Evolutionary conservation across 1,139 yeast species (phyloP).

Genomic region (Magnusiomyces fungicola): DNA sequence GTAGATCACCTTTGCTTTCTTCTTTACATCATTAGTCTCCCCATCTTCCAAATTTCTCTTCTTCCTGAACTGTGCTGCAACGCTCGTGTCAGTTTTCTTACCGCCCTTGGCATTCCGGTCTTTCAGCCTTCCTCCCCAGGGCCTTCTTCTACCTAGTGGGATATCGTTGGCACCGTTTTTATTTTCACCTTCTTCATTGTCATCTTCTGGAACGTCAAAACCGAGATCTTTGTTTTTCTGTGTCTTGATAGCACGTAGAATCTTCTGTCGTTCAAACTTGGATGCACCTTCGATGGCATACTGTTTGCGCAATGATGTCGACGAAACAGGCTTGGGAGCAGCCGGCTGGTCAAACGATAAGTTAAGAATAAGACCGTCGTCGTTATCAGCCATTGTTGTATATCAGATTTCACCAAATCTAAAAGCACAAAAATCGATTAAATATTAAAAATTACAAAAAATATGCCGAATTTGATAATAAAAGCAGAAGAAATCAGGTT

Average conservation of each 20-base stretch:
- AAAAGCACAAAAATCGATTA: too few relatives aligned
- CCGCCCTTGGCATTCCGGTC: constrained; percentile 9
- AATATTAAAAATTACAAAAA: too few relatives aligned
- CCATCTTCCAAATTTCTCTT: constrained; percentile 8
- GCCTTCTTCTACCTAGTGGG: constrained; percentile 1
- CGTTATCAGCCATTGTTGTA: constrained; percentile 8
- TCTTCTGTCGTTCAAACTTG: constrained; percentile 15
- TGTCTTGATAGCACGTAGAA: constrained; percentile 14
- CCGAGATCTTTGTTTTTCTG: constrained; percentile 12
- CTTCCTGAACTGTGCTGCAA: constrained; percentile 13
- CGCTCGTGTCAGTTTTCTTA: constrained; percentile 6
- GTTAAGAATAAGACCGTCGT: constrained; percentile 16
- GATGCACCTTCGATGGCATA: constrained; percentile 14
- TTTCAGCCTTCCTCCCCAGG: background rate
- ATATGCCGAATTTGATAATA: too few relatives aligned
- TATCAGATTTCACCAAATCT: too few relatives aligned
- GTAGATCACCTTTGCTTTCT: constrained; percentile 15
- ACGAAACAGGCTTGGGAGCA: constrained; percentile 4
- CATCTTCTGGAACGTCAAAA: constrained; percentile 8
- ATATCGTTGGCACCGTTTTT: background rate
- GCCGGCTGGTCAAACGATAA: constrained; percentile 14
- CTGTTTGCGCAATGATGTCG: constrained; percentile 7
- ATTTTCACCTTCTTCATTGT: constrained; percentile 7
- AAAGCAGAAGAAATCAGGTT: too few relatives aligned
- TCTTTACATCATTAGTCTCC: constrained; percentile 6